Evolutionary conservation across 371 early-diverging fungal species (phyloP), one percentile per base, ranked within the genome.

Genomic region (Umbelopsis sp.): DNA sequence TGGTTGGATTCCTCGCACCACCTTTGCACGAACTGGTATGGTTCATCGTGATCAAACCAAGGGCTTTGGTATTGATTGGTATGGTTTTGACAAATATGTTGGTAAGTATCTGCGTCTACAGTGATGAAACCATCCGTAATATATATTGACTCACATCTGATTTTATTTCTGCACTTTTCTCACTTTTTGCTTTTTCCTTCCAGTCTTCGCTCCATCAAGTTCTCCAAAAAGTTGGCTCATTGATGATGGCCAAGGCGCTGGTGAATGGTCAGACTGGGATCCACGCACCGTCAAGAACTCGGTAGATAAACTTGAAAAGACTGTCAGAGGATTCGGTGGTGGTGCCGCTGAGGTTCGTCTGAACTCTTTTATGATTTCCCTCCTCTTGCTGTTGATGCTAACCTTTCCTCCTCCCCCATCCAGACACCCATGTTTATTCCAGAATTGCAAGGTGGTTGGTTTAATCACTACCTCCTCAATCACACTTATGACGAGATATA

Each of bases 381-480:
- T 2, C n/a, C 50, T 50, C 20, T 24, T 12, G 24, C 14, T 16
- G 63, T 7, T 45, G 37, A 50, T 22, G 20, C 22, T 63, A 20
- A 45, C 38, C 6, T n/a, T 22, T 22, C 22, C 9, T 14, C 14
- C 48, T 46, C 20, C 65, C 35, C 10, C 57, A 12, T 44, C 48
- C 53, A 85, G 81, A 87, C 90, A 0, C 94, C 94, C 2, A 80
- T 92, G 50, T 87, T 93, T 67, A 91, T 92, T 64, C 91, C 92
- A 11, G 94, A 93, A 74, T 81, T 92, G 10, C 94, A 93, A 75
- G 94, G 93, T 20, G 94, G 94, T 0, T 92, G 93, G 92, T 92
- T 91, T 71, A 92, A 90, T 67, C 91, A 91, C 69, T 91, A 92
- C 64, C 84, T 83, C 44, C 78, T 89, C 63, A 72, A 78, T 32